Percentiles rank a stretch among this genome's conserved stretches.
Evolutionary conservation across 2,329 filamentous ascomycete species (phyloP).

Genomic region (Colletotrichum euphorbiae): DNA sequence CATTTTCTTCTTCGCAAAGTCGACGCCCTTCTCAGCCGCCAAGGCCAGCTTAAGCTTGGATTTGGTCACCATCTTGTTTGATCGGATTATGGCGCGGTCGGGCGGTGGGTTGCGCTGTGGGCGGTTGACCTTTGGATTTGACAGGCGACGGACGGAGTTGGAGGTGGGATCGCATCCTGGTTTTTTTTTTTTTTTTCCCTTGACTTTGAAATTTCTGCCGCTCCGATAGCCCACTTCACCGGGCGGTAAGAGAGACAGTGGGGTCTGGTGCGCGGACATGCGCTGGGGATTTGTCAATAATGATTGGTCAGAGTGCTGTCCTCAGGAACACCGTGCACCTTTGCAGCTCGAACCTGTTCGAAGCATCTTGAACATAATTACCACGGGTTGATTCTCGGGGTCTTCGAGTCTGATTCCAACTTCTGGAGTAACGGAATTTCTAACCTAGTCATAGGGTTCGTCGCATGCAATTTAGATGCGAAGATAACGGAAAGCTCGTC

Average conservation of each 20-base stretch:
- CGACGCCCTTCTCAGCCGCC: constrained; percentile 64
- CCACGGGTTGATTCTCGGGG: too few species aligned
- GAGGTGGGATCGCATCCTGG: constrained; percentile 2
- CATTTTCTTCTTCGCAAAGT: constrained; percentile 64
- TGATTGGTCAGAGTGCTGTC: constrained; percentile 2
- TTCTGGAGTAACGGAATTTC: not conserved
- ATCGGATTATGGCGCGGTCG: constrained; percentile 1
- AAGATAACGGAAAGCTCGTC: not conserved
- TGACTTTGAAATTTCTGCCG: constrained; percentile 37
- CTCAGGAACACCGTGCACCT: not conserved
- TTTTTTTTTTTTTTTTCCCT: too few species aligned
- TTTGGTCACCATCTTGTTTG: constrained; percentile 54
- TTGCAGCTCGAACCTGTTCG: not conserved
- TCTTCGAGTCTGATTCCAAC: too few species aligned
- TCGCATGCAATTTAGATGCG: too few species aligned
- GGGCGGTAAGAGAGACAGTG: constrained; percentile 13
- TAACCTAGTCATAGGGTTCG: not conserved
- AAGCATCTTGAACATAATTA: not conserved
- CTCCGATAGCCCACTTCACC: not conserved
- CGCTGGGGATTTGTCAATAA: not conserved
- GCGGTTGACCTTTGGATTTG: not conserved
- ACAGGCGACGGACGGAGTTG: constrained; percentile 22
- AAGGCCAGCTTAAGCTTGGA: constrained; percentile 66
- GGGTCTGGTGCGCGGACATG: not conserved
- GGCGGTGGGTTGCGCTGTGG: constrained; percentile 30